These are phyloP conservation scores for Hansenula lynferdii DNA, from an alignment of 1,139 yeast species.

Conservation along the genomic window DNA sequence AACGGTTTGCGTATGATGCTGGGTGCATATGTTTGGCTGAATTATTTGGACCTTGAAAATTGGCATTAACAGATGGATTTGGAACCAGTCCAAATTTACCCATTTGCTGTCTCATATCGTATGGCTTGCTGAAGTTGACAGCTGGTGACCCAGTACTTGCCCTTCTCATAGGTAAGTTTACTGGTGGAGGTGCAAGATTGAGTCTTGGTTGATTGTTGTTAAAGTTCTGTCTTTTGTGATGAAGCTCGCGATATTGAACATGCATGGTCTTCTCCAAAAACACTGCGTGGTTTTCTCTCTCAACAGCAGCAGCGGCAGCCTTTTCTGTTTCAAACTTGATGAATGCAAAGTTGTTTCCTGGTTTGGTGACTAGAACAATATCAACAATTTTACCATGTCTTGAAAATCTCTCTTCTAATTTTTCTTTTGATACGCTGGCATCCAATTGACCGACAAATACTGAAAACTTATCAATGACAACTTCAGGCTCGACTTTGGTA, in stretches of 20 bases:
- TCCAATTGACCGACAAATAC: constrained; percentile 75
- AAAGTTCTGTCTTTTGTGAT: constrained; percentile 26
- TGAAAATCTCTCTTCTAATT: constrained; percentile 51
- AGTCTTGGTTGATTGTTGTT: constrained; percentile 32
- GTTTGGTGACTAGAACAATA: constrained; percentile 45
- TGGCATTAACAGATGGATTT: constrained; percentile 6
- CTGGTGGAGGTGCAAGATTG: constrained; percentile 72
- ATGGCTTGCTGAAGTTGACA: constrained; percentile 1
- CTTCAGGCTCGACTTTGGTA: constrained; percentile 19
- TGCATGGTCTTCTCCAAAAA: constrained; percentile 72
- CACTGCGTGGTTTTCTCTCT: constrained; percentile 74
- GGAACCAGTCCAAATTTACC: constrained; percentile 4
- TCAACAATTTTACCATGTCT: constrained; percentile 61
- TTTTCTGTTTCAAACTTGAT: constrained; percentile 57
- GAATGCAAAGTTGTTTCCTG: constrained; percentile 60
- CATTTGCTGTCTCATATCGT: constrained; percentile 14
- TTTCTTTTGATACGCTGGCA: constrained; percentile 48
- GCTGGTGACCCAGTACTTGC: constrained; percentile 26
- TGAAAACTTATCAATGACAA: constrained; percentile 61
- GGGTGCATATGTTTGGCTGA: background rate
- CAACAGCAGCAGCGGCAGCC: constrained; percentile 83
- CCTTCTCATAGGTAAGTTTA: constrained; percentile 45
- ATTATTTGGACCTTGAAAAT: constrained; percentile 3
- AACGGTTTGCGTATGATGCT: constrained; percentile 6
- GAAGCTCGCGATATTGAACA: constrained; percentile 73